phyloP scores from a whole-genome alignment of 805 yeast species.

The Starmerella lactis-condensi region DNA sequence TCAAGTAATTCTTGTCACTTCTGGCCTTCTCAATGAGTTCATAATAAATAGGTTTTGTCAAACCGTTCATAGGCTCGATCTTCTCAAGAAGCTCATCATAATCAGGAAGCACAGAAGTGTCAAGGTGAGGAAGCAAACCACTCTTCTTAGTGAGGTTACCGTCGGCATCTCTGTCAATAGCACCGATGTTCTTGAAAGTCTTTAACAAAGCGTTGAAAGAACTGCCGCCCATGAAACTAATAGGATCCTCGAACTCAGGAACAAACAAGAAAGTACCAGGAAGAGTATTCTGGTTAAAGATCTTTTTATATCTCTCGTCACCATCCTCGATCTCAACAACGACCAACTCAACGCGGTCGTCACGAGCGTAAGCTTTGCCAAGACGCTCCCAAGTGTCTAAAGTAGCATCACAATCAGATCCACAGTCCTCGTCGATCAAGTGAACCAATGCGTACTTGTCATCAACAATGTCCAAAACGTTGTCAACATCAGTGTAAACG shows the following conservation, averaged over 20 bases:
- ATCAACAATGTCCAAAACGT: conserved; percentile 28
- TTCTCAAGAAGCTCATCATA: conserved; percentile 18
- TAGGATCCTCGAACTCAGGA: too few relatives aligned
- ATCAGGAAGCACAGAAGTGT: conserved; percentile 15
- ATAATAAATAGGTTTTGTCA: conserved; percentile 16
- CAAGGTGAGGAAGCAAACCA: conserved; percentile 26
- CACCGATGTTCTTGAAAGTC: conserved; percentile 28
- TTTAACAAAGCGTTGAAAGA: conserved; percentile 31
- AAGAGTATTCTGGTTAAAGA: too few relatives aligned
- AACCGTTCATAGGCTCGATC: conserved; percentile 14
- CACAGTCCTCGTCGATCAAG: conserved; percentile 43
- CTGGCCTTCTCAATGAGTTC: conserved; percentile 19
- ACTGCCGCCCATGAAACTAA: too few relatives aligned
- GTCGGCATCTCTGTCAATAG: conserved; percentile 25
- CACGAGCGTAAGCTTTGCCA: conserved; percentile 30
- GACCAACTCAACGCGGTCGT: conserved; percentile 27
- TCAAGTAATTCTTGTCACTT: conserved; percentile 24
- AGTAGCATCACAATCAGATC: conserved; percentile 48
- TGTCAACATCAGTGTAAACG: conserved; percentile 24
- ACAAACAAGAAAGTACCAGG: too few relatives aligned
- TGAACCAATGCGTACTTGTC: conserved; percentile 29
- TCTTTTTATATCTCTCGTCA: too few relatives aligned
- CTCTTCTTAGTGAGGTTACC: conserved; percentile 27
- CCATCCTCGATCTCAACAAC: too few relatives aligned
- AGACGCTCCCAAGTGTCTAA: conserved; percentile 34